These are phyloP conservation scores for Danielia oregonensis DNA, from an alignment of 805 yeast genomes.

Conservation along the genomic window DNA sequence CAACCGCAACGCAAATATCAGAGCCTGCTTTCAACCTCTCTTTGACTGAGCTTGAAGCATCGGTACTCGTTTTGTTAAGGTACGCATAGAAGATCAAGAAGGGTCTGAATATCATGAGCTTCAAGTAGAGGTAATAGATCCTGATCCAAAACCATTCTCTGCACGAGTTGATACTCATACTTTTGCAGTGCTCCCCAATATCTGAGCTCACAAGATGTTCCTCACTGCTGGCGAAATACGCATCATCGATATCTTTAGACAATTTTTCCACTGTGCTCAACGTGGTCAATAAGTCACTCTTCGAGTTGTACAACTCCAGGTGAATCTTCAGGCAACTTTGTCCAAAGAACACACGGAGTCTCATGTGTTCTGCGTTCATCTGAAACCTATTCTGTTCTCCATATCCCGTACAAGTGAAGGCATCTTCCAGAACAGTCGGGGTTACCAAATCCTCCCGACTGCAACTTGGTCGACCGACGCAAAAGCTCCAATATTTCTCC, in stretches of 20 bases:
- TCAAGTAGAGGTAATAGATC: constrained; percentile 19
- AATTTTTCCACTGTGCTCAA: constrained; percentile 14
- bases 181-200: neutral
- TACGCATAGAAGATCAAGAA: constrained; percentile 19
- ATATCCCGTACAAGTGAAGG: no score
- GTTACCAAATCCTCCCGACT: no score
- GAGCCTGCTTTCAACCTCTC: no score
- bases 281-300: constrained; percentile 14
- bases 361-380: constrained; percentile 14
- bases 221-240: constrained; percentile 13
- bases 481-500: no score
- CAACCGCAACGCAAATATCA: no score
- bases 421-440: no score
- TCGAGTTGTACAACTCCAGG: constrained; percentile 16
- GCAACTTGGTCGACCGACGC: no score
- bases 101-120: constrained; percentile 19
- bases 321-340: constrained; percentile 14
- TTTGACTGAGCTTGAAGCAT: no score
- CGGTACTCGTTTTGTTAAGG: constrained; percentile 12
- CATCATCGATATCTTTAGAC: constrained; percentile 14
- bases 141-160: constrained; percentile 25
- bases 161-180: constrained; percentile 2
- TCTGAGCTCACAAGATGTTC: constrained; percentile 4
- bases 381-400: no score
- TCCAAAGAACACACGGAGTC: constrained; percentile 15